Evolutionary conservation across 169 alveolate species (phyloP).

Genomic region (Eimeria tenella): DNA sequence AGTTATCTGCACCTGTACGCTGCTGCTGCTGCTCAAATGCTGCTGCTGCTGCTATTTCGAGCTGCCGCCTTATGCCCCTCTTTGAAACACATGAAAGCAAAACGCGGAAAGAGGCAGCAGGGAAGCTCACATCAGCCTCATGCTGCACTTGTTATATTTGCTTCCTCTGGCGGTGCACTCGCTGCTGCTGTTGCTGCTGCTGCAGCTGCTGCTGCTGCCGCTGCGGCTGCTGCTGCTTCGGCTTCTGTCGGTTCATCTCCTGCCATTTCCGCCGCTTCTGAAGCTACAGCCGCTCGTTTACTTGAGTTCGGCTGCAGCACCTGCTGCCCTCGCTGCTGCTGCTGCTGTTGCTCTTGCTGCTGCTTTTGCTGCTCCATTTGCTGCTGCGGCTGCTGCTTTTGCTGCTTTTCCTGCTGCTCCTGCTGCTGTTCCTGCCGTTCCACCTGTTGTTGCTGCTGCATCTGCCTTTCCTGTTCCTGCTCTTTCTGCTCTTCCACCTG

Average conservation of each 20-base stretch:
- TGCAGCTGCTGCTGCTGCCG: too few relatives aligned
- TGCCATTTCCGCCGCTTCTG: background rate
- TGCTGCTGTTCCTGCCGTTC: background rate
- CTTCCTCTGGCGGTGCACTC: too few relatives aligned
- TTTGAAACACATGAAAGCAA: too few relatives aligned
- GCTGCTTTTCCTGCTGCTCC: slow-evolving; percentile 18
- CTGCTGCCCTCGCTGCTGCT: background rate
- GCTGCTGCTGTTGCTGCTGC: too few relatives aligned
- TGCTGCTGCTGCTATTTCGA: background rate
- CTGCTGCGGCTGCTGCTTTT: background rate
- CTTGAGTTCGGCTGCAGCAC: background rate
- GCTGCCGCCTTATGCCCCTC: background rate
- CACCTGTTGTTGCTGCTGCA: background rate
- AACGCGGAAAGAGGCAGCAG: too few relatives aligned
- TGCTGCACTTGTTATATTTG: too few relatives aligned
- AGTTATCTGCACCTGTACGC: too few relatives aligned
- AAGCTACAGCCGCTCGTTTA: background rate
- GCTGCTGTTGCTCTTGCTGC: background rate
- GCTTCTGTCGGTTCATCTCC: background rate
- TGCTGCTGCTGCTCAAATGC: background rate
- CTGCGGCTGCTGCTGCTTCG: background rate
- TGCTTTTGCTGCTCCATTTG: background rate
- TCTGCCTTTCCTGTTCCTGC: background rate
- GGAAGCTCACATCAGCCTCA: too few relatives aligned
- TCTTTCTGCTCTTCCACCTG: background rate